Evolutionary conservation across 2,329 filamentous ascomycete species (phyloP), one percentile per base, ranked within the genome.

Genomic region (Verticillium nonalfalfae): DNA sequence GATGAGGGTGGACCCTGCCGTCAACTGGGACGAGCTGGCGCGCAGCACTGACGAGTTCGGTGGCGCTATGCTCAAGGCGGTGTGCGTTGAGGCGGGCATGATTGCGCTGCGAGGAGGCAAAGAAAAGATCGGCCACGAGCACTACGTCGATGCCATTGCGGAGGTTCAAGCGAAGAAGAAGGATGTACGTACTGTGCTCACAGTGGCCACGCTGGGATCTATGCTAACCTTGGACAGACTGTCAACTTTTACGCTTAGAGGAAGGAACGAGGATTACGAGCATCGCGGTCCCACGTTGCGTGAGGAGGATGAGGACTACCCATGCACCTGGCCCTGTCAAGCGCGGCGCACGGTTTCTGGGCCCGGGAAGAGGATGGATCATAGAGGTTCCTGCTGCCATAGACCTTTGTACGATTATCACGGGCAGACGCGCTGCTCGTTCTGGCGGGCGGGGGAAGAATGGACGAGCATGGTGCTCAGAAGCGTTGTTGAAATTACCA

Each of bases 61-160:
- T 63, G 95, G 95, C 74, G 95, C 95, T 63, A 94, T 96, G 87
- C 80, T 99, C 69, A 99, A 99, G 84, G 95, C 95, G 54, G 95
- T 99, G 26, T 99, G 95, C 75, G 95, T 99, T 33, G 95, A 99
- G 80, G 95, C 95, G 59, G 95, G 95, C 74, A 99, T 99, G 95
- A 99, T 99, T 78, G 95, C 95, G 34, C 81, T 99, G 72, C 86
- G 95, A 68, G 92, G 89, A 75, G 95, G 95, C 64, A 93, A 96
- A 83, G 93, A 89, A 78, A 97, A 97, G 85, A 95, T 99, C 72
- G 90, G 90, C 63, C 95, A 99, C 75, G 95, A 99, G 81, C 92
- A 99, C 77, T 99, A 98, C 73, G 95, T 99, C 58, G 95, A 99
- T 81, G 95, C 95, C 64, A 98, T 99, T 75, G 86, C 93, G 40